Base-by-base conservation (phyloP, 768 basidiomycete species). In the Boletus coccyginus region DNA sequence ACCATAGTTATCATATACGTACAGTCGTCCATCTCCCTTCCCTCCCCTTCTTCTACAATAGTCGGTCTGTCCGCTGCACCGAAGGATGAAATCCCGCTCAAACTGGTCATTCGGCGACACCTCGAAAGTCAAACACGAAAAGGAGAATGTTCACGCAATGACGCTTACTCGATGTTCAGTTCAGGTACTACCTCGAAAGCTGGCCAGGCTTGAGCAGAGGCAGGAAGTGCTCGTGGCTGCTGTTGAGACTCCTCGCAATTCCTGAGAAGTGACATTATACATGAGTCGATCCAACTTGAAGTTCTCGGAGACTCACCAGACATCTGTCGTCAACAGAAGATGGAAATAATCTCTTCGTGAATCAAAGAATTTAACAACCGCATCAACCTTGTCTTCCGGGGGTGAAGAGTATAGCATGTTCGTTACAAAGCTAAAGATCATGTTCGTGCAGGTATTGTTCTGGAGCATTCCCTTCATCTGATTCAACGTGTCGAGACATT, bases 381-480 rank as follows among this genome's bases (percentile, higher is more conserved):
- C 42, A 24, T 35, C 24, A 21, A 61, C 52, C 27, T 56, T 61
- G 42, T 56, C 53, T n/a, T 61, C 50, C 9, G 2, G 27, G 3
- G 42, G 16, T 7, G 38, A 14, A 0, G 16, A 16, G 13, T 38
- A 38, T n/a, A 36, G 3, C 12, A 39, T 19, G 5, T 39, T 36
- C 32, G 27, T 27, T 27, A 36, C 24, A 27, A 33, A 33, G 9
- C 7, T 19, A 6, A 32, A 12, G 3, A 40, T 36, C 10, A 9
- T 21, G 16, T n/a, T 32, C n/a, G 11, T 31, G 41, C 41, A 46
- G 2, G 44, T 46, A n/a, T 60, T 24, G 11, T 32, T 17, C n/a
- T 36, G 39, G 40, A 61, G 53, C n/a, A 61, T 55, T n/a, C 13
- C 31, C 24, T 44, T 35, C 59, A 57, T 61, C 35, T 41, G 11